Evolutionary conservation across 805 yeast genomes (phyloP), one percentile per base, ranked within the genome.

Genomic region (Zygosaccharomyces kombuchaensis): DNA sequence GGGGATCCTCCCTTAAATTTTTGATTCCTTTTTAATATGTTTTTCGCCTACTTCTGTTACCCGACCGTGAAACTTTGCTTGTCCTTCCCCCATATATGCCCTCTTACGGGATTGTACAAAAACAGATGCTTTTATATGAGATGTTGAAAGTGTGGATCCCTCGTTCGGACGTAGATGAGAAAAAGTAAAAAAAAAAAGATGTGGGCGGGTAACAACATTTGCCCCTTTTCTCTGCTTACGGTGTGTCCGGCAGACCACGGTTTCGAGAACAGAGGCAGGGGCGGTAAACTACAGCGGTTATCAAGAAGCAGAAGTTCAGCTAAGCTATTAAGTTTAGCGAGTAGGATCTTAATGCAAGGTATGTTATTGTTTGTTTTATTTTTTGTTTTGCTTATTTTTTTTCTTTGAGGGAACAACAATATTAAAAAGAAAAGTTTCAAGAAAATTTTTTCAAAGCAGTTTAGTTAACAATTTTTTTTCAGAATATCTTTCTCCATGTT

Each of bases 111-210:
- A 36, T 48, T 45, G 45, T 30, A 45, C 45, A 47, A 42, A 48
- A 45, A 38, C 43, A 42, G 48, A 45, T 43, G 52, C 52, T 48
- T 48, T 48, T 48, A 48, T 48, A 48, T 48, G 52, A 43, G 46
- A 48, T 38, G 41, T 27, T 38, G 41, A 38, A 38, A 27, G 31
- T 12, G 22, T n/a, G 32, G 32, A 29, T 29, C 32, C 32, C 32
- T 29, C 32, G 32, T 17, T 37, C 22, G 23, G 21, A 38, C 22
- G 41, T 38, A 25, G 41, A 27, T 19, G 27, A 26, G 39, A 36
- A 26, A 36, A 36, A 27, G 26, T 27, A 38, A 38, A 38, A 37
- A 38, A 36, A 13, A 12, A 35, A 35, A 9, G 21, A 35, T 10
- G 17, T 29, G 13, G 21, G 26, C 22, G 41, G 41, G 41, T 38